phyloP scores from a whole-genome alignment of 164 flowering plant genomes.

The Warburgia ugandensis region DNA sequence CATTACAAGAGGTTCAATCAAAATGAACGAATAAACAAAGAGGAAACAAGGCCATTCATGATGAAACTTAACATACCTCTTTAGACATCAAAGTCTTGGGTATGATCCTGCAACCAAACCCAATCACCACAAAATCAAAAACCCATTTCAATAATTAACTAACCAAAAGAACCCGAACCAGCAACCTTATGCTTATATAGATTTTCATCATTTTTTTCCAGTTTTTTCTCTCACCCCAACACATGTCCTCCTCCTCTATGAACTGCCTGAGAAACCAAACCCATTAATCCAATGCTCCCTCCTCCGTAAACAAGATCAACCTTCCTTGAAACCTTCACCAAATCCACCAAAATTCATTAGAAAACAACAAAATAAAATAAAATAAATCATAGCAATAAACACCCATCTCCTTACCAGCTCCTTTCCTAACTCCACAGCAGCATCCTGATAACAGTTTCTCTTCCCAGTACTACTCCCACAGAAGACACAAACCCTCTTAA shows the following conservation, averaged over 20 bases:
- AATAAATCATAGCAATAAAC: neutral
- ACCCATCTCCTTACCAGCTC: conserved; percentile 19
- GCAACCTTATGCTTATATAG: neutral
- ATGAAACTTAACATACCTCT: conserved; percentile 22
- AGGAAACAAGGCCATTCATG: neutral
- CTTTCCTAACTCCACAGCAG: conserved; percentile 29
- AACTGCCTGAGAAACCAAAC: conserved; percentile 37
- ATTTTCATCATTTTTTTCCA: neutral
- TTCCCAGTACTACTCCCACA: conserved; percentile 36
- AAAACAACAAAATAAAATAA: neutral
- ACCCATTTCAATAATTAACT: too few species aligned
- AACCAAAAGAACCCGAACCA: too few species aligned
- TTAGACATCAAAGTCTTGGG: conserved; percentile 34
- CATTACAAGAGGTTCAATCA: neutral
- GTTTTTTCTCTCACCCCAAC: conserved; percentile 21
- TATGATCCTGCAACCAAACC: conserved; percentile 22
- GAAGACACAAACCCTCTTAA: conserved; percentile 29
- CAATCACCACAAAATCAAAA: neutral
- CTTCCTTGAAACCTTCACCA: conserved; percentile 24
- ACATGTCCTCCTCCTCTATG: conserved; percentile 36
- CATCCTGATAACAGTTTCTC: conserved; percentile 25
- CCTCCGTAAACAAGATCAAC: conserved; percentile 40
- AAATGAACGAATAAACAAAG: neutral
- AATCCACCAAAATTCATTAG: neutral
- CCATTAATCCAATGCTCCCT: conserved; percentile 40